Evolutionary conservation across 768 basidiomycete species (phyloP), one percentile per base, ranked within the genome.

Genomic region (Obba rivulosa): DNA sequence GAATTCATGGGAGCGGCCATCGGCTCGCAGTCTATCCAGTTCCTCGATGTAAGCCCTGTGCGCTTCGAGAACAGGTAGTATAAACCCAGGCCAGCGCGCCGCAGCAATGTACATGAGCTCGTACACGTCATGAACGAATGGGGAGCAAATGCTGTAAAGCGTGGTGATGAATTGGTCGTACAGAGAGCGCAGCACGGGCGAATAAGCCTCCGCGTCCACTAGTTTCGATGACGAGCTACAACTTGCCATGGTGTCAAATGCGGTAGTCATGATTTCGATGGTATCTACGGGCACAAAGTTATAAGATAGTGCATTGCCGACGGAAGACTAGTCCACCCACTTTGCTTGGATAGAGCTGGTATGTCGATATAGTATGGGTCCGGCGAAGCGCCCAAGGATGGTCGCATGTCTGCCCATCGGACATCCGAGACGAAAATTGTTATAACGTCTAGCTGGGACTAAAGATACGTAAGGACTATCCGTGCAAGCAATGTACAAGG

Each of bases 41-140:
- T 41, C 18, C 23, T 48, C 22, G 23, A 18, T n/a, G 14, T 38
- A 28, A 11, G 16, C 42, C 13, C 43, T 34, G 41, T 59, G 52
- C 11, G 54, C 77, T 45, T 78, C 78, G 7, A 87, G 60, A 13
- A 91, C 59, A 0, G 88, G 87, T 46, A 80, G 75, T 1, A 84
- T 75, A 55, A 89, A 91, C 2, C 81, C 84, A 0, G 88, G 86
- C 88, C 90, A 92, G 18, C 82, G 75, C 5, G 89, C 85, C 0
- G 84, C 81, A 2, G 85, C 79, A 23, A 92, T 76, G 58, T 91
- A 92, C 37, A 77, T 74, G 1, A 92, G 70, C 58, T 92, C 89
- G 42, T 78, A 62, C 1, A 80, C 77, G 57, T 90, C 82, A 35
- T 73, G 75, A 3, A 78, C 81, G 62, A 82, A 89, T 5, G 79